Base-by-base conservation (phyloP, 2,329 filamentous ascomycete species). In the Diaporthe nobilis region DNA sequence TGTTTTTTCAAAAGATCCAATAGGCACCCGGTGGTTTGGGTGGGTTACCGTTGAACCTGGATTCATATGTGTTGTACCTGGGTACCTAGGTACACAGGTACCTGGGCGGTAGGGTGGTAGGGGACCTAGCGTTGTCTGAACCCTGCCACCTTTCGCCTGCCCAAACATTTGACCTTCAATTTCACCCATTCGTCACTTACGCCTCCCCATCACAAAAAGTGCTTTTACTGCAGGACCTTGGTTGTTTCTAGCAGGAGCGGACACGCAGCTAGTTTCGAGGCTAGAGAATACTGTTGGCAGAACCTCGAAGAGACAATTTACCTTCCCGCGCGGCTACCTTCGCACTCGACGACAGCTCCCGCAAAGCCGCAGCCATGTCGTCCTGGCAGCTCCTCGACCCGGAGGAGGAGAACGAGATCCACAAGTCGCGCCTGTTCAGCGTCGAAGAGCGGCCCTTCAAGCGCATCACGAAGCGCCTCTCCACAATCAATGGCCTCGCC, bases 391-490 rank as follows among this genome's bases (percentile, higher is more conserved):
- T 96, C 65, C 87, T 97, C 67, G 93, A 95, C 73, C 93, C 94
- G 79, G 89, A 90, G 78, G 93, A 95, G 78, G 94, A 95, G 85
- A 93, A 95, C 83, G 93, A 95, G 78, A 92, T 98, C 51, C 96
- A 98, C 87, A 96, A 96, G 81, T 90, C 90, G 42, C 94, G 96
- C 57, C 93, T 98, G 5, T 90, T 98, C 51, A 94, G 94, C 78
- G 93, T 98, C 77, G 96, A 98, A 87, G 95, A 98, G 82, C 95
- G 95, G 75, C 95, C 95, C 0, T 98, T 98, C 87, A 95, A 95
- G 83, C 93, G 96, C 77, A 92, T 98, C 76, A 94, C 94, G 31
- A 95, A 95, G 85, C 93, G 94, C 44, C 90, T 98, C 12, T 88
- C 94, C 7, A 89, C 90, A 31, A 90, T 94, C 22, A 91, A 92